These are phyloP conservation scores for Schizothecium vesticola DNA, from an alignment of 495 filamentous ascomycete genomes.

Conservation along the genomic window DNA sequence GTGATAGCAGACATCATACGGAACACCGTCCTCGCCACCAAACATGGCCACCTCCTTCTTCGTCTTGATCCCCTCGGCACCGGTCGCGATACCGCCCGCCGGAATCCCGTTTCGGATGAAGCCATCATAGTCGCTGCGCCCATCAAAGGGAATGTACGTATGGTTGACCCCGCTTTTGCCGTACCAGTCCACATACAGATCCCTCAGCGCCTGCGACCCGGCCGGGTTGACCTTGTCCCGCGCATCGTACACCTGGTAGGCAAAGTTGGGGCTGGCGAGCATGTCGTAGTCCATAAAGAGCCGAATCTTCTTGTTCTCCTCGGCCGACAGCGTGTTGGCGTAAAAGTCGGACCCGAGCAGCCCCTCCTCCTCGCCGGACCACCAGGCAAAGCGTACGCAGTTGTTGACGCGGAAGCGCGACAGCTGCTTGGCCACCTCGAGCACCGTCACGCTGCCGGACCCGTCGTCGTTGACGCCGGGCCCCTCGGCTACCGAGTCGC, in stretches of 20 bases:
- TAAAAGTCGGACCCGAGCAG: conserved; percentile 55
- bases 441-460: conserved; percentile 46
- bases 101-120: conserved; percentile 51
- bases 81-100: conserved; percentile 57
- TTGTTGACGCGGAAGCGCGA: conserved; percentile 48
- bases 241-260: conserved; percentile 48
- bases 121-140: conserved; percentile 52
- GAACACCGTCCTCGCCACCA: conserved; percentile 47
- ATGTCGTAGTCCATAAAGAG: conserved; percentile 59
- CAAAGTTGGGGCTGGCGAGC: conserved; percentile 52
- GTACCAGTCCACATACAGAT: conserved; percentile 50
- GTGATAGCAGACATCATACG: conserved; percentile 54
- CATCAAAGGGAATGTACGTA: conserved; percentile 51
- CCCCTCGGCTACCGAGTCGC: conserved; percentile 48
- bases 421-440: conserved; percentile 50
- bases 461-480: conserved; percentile 52
- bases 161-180: conserved; percentile 42
- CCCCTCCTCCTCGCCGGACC: conserved; percentile 54
- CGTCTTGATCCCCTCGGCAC: conserved; percentile 54
- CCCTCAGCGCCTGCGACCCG: conserved; percentile 46
- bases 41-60: conserved; percentile 46
- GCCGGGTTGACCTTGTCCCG: conserved; percentile 42
- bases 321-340: conserved; percentile 39
- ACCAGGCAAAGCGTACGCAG: conserved; percentile 55
- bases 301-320: conserved; percentile 51